Percentiles rank a stretch among this genome's conserved stretches.
Evolutionary conservation across 768 basidiomycete genomes (phyloP).

Genomic region (Pholiota conissans): DNA sequence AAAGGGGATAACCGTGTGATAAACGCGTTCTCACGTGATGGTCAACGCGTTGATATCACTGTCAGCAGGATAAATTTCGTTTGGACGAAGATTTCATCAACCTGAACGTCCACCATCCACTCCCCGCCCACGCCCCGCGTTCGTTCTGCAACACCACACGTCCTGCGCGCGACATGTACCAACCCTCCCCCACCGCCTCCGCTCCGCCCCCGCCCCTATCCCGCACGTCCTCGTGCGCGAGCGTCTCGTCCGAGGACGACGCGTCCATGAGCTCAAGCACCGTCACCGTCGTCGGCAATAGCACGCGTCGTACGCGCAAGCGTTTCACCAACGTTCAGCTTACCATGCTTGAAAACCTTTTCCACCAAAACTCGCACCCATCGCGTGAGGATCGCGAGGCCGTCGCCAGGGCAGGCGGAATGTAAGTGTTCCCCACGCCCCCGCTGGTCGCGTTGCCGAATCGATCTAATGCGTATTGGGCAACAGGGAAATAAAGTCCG

Average conservation of each 20-base stretch:
- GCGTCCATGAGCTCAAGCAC: slow-evolving; percentile 39
- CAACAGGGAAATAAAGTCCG: slow-evolving; percentile 62
- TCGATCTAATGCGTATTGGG: slow-evolving; percentile 10
- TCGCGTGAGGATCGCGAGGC: slow-evolving; percentile 72
- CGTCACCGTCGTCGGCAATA: slow-evolving; percentile 29
- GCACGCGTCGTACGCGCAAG: slow-evolving; percentile 63
- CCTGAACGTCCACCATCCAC: slow-evolving; percentile 4
- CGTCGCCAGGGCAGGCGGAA: slow-evolving; percentile 58
- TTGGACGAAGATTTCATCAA: slow-evolving; percentile 22
- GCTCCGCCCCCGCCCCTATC: slow-evolving; percentile 34
- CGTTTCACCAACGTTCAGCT: slow-evolving; percentile 70
- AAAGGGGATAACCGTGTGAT: neutral
- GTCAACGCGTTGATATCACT: slow-evolving; percentile 19
- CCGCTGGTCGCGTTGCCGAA: slow-evolving; percentile 2
- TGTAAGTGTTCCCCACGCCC: slow-evolving; percentile 44
- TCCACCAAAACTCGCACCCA: slow-evolving; percentile 71
- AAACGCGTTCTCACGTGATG: slow-evolving; percentile 21
- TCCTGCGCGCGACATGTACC: neutral
- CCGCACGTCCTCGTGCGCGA: slow-evolving; percentile 56
- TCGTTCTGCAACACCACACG: slow-evolving; percentile 3
- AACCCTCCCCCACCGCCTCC: slow-evolving; percentile 3
- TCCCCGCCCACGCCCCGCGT: slow-evolving; percentile 11
- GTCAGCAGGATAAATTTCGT: slow-evolving; percentile 21
- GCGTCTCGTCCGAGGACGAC: slow-evolving; percentile 44
- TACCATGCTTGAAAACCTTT: slow-evolving; percentile 71